phyloP scores from a whole-genome alignment of 345 rosid species.

The Moringa oleifera region DNA sequence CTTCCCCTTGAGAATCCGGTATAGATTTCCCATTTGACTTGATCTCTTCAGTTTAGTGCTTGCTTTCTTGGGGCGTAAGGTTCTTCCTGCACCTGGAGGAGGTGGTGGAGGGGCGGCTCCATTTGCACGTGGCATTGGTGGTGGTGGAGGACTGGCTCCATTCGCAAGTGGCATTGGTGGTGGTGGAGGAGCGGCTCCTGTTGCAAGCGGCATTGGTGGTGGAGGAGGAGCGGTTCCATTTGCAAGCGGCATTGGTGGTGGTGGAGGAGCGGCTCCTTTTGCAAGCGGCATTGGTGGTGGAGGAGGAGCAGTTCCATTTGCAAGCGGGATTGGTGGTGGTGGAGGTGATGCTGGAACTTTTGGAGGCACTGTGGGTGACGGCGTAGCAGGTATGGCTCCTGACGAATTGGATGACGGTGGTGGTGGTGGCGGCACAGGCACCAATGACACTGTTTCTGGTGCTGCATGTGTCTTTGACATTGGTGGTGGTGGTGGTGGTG shows the following conservation, averaged over 20 bases:
- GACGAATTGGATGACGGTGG: constrained; percentile 9
- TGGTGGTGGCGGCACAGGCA: constrained; percentile 48
- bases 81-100: constrained; percentile 44
- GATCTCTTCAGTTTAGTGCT: constrained; percentile 77
- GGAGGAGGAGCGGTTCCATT: constrained; percentile 55
- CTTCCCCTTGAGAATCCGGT: constrained; percentile 69
- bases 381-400: constrained; percentile 7
- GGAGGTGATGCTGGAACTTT: constrained; percentile 33
- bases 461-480: constrained; percentile 1
- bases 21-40: constrained; percentile 61
- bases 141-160: no score
- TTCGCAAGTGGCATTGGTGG: no score
- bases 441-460: no score
- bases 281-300: constrained; percentile 30
- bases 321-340: constrained; percentile 30
- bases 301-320: constrained; percentile 38
- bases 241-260: no score
- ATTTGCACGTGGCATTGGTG: no score
- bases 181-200: no score
- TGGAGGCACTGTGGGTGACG: constrained; percentile 40
- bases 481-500: constrained; percentile 26
- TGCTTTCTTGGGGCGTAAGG: constrained; percentile 67
- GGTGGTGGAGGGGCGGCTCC: constrained; percentile 53
- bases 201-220: no score
- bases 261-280: constrained; percentile 49